These are phyloP conservation scores for Firmiana major DNA, from an alignment of 345 rosid genomes.

Conservation along the genomic window DNA sequence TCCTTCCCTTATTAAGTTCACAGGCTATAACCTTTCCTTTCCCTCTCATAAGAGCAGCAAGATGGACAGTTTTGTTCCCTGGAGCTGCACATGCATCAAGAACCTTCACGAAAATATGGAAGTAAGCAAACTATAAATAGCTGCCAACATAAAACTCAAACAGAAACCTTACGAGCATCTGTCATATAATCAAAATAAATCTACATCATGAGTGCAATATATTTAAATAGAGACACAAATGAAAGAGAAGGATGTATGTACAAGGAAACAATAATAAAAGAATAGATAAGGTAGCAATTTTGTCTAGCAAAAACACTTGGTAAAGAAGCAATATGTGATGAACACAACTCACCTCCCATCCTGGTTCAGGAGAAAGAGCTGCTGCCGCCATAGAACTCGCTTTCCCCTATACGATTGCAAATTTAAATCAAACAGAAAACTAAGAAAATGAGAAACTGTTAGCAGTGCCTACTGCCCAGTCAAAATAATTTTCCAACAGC, in stretches of 20 bases:
- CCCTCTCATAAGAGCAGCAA: constrained; percentile 90
- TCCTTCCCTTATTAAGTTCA: constrained; percentile 67
- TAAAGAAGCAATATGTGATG: background rate
- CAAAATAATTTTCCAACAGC: background rate
- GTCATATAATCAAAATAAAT: constrained; percentile 5
- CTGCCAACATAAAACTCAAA: constrained; percentile 1
- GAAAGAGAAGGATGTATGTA: background rate
- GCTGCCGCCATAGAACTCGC: constrained; percentile 96
- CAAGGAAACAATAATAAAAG: background rate
- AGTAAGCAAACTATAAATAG: constrained; percentile 10
- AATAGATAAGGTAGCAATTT: background rate
- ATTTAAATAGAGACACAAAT: background rate
- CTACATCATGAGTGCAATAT: background rate
- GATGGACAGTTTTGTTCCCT: constrained; percentile 95
- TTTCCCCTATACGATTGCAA: constrained; percentile 56
- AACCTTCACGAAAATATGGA: constrained; percentile 52
- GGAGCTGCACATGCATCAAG: constrained; percentile 98
- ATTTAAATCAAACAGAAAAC: background rate
- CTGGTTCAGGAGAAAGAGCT: constrained; percentile 70
- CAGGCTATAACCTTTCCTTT: constrained; percentile 75
- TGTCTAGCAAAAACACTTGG: background rate
- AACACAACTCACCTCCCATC: constrained; percentile 61
- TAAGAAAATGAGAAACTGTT: background rate
- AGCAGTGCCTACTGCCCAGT: background rate
- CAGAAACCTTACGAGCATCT: constrained; percentile 11